Conservation (phyloP, 2,329 filamentous ascomycete genomes). For the Amesomyces nigricolor region DNA sequence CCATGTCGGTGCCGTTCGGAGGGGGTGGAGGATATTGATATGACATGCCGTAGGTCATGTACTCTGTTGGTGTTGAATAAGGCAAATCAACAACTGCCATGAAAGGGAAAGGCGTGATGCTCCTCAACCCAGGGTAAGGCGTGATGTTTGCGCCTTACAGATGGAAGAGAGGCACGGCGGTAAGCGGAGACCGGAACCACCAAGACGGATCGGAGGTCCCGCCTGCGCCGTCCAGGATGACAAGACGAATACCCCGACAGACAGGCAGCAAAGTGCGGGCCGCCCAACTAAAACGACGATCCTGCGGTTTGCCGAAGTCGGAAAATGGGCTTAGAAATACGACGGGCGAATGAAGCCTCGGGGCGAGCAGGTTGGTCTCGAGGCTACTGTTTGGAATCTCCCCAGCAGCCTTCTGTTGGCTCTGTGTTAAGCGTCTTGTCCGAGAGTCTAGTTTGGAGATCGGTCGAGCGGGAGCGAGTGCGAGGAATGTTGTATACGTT, state of each 20-base stretch:
- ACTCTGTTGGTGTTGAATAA: slow-evolving; percentile 28
- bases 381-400: slow-evolving; percentile 28
- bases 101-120: slow-evolving; percentile 12
- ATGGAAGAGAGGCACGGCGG: too few species aligned
- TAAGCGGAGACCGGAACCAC: too few species aligned
- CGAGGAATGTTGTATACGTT: background rate
- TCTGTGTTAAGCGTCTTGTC: slow-evolving; percentile 16
- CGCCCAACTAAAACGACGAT: slow-evolving; percentile 26
- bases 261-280: slow-evolving; percentile 23
- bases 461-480: slow-evolving; percentile 15
- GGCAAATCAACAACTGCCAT: slow-evolving; percentile 35
- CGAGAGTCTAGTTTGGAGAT: slow-evolving; percentile 18
- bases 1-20: slow-evolving; percentile 38
- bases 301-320: slow-evolving; percentile 23
- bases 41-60: slow-evolving; percentile 43
- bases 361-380: slow-evolving; percentile 23
- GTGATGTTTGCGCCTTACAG: too few species aligned
- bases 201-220: background rate
- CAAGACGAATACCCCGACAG: slow-evolving; percentile 13
- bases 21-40: slow-evolving; percentile 44
- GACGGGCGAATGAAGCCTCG: slow-evolving; percentile 27
- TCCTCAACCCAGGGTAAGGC: too few species aligned
- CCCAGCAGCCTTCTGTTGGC: slow-evolving; percentile 25
- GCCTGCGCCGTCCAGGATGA: slow-evolving; percentile 18
- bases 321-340: slow-evolving; percentile 24